Evolutionary conservation across 306 rosid genomes (phyloP).

Genomic region (Rosa persica): DNA sequence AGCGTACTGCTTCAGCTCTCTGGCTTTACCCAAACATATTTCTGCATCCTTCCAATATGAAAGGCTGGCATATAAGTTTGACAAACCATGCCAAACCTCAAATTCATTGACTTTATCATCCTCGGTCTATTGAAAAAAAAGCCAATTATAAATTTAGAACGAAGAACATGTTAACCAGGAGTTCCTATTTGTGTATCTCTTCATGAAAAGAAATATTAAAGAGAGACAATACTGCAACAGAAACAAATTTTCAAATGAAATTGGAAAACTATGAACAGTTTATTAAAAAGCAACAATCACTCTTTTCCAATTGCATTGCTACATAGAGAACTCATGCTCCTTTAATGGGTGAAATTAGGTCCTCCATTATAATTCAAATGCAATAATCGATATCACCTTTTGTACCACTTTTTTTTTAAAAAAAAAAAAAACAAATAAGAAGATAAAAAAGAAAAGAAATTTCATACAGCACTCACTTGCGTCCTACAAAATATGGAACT

Average conservation of each 20-base stretch:
- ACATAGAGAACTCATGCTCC: neutral
- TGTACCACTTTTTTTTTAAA: neutral
- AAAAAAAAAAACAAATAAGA: neutral
- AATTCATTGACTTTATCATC: slow-evolving; percentile 71
- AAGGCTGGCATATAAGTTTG: slow-evolving; percentile 84
- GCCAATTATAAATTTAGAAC: slow-evolving; percentile 5
- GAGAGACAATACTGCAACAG: neutral
- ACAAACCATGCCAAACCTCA: slow-evolving; percentile 94
- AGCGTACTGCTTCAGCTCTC: slow-evolving; percentile 59
- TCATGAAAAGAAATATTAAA: neutral
- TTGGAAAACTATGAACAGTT: neutral
- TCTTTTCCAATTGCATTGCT: neutral
- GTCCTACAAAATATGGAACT: neutral
- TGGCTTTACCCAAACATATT: slow-evolving; percentile 83
- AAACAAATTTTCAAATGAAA: neutral
- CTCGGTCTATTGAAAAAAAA: slow-evolving; percentile 49
- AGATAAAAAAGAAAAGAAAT: neutral
- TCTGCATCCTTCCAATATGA: slow-evolving; percentile 94
- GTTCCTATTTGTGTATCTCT: neutral
- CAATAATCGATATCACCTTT: neutral
- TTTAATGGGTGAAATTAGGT: neutral
- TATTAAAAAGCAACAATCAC: neutral
- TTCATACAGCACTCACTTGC: neutral
- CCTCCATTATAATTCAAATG: neutral
- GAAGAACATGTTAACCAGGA: slow-evolving; percentile 19